A percentile compares a stretch with the other conserved stretches of the same genome.
phyloP scores from a whole-genome alignment of 495 filamentous ascomycete species.

The Bacidia rubella region DNA sequence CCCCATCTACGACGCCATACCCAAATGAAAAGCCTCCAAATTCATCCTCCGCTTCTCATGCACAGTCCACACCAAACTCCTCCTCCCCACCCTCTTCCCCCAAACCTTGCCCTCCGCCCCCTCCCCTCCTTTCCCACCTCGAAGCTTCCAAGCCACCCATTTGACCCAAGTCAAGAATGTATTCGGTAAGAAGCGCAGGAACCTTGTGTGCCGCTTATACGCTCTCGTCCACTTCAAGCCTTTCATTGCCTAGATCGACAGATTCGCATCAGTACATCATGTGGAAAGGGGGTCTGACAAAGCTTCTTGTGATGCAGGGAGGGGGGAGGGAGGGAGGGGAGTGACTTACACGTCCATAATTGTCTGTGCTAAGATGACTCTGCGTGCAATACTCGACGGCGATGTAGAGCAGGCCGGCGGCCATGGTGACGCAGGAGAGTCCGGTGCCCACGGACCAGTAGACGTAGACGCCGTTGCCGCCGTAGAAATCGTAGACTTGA shows the following conservation, averaged over 20 bases:
- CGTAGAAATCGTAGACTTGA: slow-evolving; percentile 9
- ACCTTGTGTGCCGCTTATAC: slow-evolving; percentile 11
- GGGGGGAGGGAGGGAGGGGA: too few species aligned
- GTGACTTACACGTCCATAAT: slow-evolving; percentile 1
- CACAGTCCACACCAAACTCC: slow-evolving; percentile 14
- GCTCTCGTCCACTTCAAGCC: slow-evolving; percentile 9
- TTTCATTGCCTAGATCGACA: too few species aligned
- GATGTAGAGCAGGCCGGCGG: slow-evolving; percentile 23
- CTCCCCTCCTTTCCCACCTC: slow-evolving; percentile 2
- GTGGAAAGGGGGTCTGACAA: too few species aligned
- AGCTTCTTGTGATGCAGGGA: too few species aligned
- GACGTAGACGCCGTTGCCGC: slow-evolving; percentile 8
- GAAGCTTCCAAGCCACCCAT: too few species aligned
- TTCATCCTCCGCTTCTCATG: neutral
- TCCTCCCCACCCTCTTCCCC: slow-evolving; percentile 1
- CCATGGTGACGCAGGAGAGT: slow-evolving; percentile 21
- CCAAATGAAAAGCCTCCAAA: neutral
- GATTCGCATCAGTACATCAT: too few species aligned
- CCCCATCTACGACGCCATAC: too few species aligned
- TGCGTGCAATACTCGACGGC: slow-evolving; percentile 24
- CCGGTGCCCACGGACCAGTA: slow-evolving; percentile 26
- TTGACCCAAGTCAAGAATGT: too few species aligned
- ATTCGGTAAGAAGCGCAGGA: slow-evolving; percentile 6
- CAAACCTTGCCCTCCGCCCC: slow-evolving; percentile 2
- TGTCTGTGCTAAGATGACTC: slow-evolving; percentile 20